Conservation (phyloP, 2,329 filamentous ascomycete species). For the Fonsecaea multimorphosa region DNA sequence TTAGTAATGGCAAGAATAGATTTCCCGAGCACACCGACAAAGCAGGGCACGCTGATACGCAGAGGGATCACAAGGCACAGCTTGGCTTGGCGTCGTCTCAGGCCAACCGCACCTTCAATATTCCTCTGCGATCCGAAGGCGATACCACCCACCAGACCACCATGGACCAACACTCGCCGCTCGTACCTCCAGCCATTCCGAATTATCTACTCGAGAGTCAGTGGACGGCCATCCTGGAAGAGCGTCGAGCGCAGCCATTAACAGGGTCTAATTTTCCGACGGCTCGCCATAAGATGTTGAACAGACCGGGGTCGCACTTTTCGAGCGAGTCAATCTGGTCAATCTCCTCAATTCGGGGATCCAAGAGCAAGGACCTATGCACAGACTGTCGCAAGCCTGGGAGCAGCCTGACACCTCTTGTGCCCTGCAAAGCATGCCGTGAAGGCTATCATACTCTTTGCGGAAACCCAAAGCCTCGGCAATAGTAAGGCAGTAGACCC, state of each 20-base stretch:
- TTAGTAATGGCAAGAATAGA: neutral
- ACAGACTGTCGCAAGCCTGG: conserved; percentile 31
- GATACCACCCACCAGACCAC: neutral
- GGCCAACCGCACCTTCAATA: neutral
- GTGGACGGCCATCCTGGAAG: no score
- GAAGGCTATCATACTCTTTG: conserved; percentile 33
- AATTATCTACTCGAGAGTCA: no score
- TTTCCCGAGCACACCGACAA: neutral
- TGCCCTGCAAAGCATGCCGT: conserved; percentile 29
- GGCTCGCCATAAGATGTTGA: no score
- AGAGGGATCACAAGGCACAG: neutral
- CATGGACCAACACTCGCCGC: no score
- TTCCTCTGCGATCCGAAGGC: neutral
- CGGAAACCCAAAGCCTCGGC: conserved; percentile 31
- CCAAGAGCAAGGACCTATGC: conserved; percentile 23
- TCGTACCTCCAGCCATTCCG: no score
- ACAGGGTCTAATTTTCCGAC: no score
- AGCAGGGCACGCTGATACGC: neutral
- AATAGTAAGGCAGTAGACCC: conserved; percentile 16
- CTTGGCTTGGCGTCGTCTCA: no score
- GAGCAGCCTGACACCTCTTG: conserved; percentile 21
- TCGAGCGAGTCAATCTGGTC: conserved; percentile 24
- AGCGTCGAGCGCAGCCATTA: no score
- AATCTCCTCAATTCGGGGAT: conserved; percentile 19
- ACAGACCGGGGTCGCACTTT: no score